Percentiles rank a stretch among this genome's conserved stretches.
Conservation (phyloP, 352 stramenopile genomes). For the Pythium myriotylum region DNA sequence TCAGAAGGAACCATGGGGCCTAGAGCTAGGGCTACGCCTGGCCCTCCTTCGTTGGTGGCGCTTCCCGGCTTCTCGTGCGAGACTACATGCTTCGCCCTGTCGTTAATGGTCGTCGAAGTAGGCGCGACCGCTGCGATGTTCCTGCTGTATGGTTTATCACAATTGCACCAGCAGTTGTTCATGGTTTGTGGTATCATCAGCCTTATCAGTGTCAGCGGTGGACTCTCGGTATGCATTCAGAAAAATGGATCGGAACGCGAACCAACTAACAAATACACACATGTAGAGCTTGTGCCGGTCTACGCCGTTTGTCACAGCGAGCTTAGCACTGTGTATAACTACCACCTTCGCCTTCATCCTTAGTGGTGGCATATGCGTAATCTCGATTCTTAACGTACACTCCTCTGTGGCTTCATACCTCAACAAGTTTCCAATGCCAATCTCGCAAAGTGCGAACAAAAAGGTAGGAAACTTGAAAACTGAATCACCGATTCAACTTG, state of each 20-base stretch:
- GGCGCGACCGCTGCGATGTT: constrained; percentile 40
- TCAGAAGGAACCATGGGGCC: constrained; percentile 3
- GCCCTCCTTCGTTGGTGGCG: constrained; percentile 26
- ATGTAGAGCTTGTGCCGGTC: constrained; percentile 48
- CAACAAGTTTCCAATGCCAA: constrained; percentile 44
- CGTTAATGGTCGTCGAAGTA: constrained; percentile 48
- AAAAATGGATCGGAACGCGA: no score
- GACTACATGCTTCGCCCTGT: constrained; percentile 43
- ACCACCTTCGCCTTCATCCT: constrained; percentile 51
- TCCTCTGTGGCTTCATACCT: constrained; percentile 53
- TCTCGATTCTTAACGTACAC: constrained; percentile 49
- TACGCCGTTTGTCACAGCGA: constrained; percentile 52
- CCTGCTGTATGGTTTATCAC: constrained; percentile 39
- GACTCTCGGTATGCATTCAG: constrained; percentile 42
- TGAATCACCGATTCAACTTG: no score
- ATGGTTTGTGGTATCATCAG: constrained; percentile 42
- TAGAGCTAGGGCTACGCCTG: background rate
- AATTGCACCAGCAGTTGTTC: constrained; percentile 39
- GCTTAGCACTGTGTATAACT: constrained; percentile 54
- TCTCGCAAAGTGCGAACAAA: constrained; percentile 35
- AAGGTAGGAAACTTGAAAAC: constrained; percentile 30
- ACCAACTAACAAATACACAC: background rate
- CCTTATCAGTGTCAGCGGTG: constrained; percentile 41
- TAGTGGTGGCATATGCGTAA: constrained; percentile 58
- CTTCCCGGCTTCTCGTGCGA: constrained; percentile 48